Percentiles rank a stretch among this genome's conserved stretches.
These are phyloP conservation scores for Penicillium daleae DNA, from an alignment of 495 filamentous ascomycete genomes.

Conservation along the genomic window DNA sequence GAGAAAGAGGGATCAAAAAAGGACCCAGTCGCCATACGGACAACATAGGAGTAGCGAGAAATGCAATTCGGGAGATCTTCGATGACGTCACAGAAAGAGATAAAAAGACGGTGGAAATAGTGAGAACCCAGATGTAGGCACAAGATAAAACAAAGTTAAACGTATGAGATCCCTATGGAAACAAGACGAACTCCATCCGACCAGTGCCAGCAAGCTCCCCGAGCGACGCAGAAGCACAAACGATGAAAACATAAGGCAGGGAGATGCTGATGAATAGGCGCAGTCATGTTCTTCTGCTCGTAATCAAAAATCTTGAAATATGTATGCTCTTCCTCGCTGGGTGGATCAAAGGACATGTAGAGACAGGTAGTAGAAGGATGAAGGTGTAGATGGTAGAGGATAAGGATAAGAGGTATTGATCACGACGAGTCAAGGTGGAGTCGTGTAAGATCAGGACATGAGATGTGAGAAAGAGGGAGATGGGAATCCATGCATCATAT, in stretches of 20 bases:
- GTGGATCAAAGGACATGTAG: slow-evolving; percentile 12
- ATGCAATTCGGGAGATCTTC: slow-evolving; percentile 3
- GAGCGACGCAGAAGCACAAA: neutral
- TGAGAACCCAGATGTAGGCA: neutral
- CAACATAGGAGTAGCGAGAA: neutral
- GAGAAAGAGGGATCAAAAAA: neutral
- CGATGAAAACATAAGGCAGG: neutral
- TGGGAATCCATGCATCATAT: slow-evolving; percentile 18
- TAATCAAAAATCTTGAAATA: slow-evolving; percentile 11
- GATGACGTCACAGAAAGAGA: neutral
- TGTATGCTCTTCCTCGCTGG: slow-evolving; percentile 25
- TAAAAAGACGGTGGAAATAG: neutral
- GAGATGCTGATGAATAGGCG: neutral
- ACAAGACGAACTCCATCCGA: slow-evolving; percentile 8
- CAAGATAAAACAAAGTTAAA: neutral
- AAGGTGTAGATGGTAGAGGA: neutral
- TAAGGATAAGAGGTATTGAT: neutral
- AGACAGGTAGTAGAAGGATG: slow-evolving; percentile 5
- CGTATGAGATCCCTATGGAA: neutral
- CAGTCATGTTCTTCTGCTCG: slow-evolving; percentile 8
- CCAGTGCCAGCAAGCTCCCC: slow-evolving; percentile 1
- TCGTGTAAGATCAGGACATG: neutral
- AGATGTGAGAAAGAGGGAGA: neutral
- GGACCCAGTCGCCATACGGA: neutral
- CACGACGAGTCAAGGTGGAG: neutral